These are phyloP conservation scores for Sporothrix dimorphospora DNA, from an alignment of 2,329 filamentous ascomycete species.

Conservation along the genomic window DNA sequence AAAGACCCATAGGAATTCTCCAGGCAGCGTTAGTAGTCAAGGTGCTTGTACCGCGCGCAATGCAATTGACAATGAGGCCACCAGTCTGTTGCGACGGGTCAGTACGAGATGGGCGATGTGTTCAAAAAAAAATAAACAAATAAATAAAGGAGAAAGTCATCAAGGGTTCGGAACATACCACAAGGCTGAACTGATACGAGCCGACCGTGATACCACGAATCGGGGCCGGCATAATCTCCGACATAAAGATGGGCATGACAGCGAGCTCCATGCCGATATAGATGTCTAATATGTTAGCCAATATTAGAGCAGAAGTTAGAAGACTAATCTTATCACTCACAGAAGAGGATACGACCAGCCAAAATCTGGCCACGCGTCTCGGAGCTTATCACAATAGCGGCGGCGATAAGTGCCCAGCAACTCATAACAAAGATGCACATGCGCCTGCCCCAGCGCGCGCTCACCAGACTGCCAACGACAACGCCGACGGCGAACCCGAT, in stretches of 20 bases:
- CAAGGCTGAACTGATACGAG: slow-evolving; percentile 27
- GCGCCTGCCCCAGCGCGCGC: neutral
- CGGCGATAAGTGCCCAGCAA: neutral
- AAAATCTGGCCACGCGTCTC: neutral
- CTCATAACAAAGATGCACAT: slow-evolving; percentile 16
- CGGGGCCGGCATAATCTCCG: slow-evolving; percentile 29
- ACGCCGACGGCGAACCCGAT: slow-evolving; percentile 1
- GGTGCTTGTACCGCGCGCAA: neutral
- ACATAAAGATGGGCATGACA: slow-evolving; percentile 20
- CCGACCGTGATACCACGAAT: slow-evolving; percentile 42
- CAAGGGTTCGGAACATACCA: neutral
- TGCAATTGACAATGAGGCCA: neutral
- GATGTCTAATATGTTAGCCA: neutral
- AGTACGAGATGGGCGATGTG: neutral
- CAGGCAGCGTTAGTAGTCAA: neutral
- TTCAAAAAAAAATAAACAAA: too few species aligned
- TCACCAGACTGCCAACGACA: neutral
- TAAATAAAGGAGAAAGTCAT: too few species aligned
- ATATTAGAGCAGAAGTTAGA: too few species aligned
- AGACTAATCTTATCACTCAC: neutral
- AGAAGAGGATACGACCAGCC: neutral
- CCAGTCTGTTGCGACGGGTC: neutral
- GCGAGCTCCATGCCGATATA: slow-evolving; percentile 14
- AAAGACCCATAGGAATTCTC: neutral
- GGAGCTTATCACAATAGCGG: neutral